Base-by-base conservation (phyloP, 2,329 filamentous ascomycete species). In the Hypoxylon sp. region DNA sequence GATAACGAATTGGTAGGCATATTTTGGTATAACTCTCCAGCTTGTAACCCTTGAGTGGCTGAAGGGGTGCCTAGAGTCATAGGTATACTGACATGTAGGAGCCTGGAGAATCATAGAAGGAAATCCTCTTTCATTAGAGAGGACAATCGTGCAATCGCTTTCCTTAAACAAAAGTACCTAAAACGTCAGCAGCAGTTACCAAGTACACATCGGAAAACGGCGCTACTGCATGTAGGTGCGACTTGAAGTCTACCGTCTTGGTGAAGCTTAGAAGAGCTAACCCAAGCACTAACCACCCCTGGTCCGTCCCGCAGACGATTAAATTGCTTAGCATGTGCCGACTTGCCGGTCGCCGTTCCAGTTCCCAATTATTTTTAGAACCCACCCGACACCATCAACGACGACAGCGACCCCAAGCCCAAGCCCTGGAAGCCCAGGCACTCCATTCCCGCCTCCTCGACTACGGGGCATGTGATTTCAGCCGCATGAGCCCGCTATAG, bases 381-480 rank as follows among this genome's bases (percentile, higher is more conserved):
- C 16, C 49, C 24, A 38, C 57, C 16, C 49, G 18, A 38, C 57
- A 61, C 50, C 51, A 45, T 50, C 36, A n/a, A 49, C 40, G 26
- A 53, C 32, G 11, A n/a, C 26, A 45, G 22, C 46, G 22, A 30
- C 16, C 50, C n/a, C n/a, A n/a, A n/a, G n/a, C n/a, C n/a, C n/a
- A n/a, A n/a, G n/a, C n/a, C n/a, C n/a, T n/a, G n/a, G n/a, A 28
- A 44, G 14, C 30, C 7, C 54, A 14, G 44, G 18, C 48, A 22
- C 36, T 48, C 56, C 55, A 59, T 50, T n/a, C 59, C 26, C 52
- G 14, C 36, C 6, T 52, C 51, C 6, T 49, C 28, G 7, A 26
- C 46, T 55, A 26, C 48, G 58, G 40, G 69, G 70, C 69, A 74
- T 74, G 73, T 74, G 66, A 74, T 67, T 70, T 62, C 67, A 61